Base-by-base conservation (phyloP, 176 grass and related monocot species). In the Carex kokanica region DNA sequence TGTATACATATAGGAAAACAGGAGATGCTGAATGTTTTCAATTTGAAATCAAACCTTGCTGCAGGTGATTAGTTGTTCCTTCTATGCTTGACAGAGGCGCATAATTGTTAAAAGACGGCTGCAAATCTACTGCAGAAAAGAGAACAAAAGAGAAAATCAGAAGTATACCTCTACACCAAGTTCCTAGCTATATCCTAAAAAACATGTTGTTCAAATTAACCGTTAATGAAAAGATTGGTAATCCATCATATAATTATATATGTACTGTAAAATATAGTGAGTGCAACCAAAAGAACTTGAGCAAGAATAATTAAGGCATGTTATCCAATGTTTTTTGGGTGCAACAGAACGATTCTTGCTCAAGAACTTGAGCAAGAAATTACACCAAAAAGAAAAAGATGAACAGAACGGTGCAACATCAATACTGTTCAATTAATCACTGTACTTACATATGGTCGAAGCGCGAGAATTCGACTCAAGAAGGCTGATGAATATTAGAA, bases 391-490 rank as follows among this genome's bases (percentile, higher is more conserved):
- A 65, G 7, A n/a, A 36, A 40, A 47, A 51, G 34, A 66, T 23
- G 60, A 58, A 58, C 11, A 67, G 51, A 81, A 67, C 5, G 80
- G 80, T 82, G 80, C 80, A 82, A 82, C 43, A 52, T 78, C 13
- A 65, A 68, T 65, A 68, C 5, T 18, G 4, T 53, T 51, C n/a
- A 34, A 82, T 45, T 40, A 36, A 54, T 45, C 14, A n/a, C n/a
- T n/a, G n/a, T n/a, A n/a, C 80, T 82, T 82, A 82, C 80, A 65
- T 67, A 67, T 53, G 6, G 60, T 62, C 2, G 80, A 82, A 32
- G 80, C 80, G 17, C 61, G 80, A 68, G 80, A 82, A 82, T 82
- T 82, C 13, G 80, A 82, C 60, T 82, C 80, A 2, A 82, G 62
- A 52, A 82, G 43, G n/a, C n/a, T 82, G 51, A 82, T 1, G 1